These are phyloP conservation scores for Parathielavia hyrcaniae DNA, from an alignment of 495 filamentous ascomycete genomes.

Conservation along the genomic window DNA sequence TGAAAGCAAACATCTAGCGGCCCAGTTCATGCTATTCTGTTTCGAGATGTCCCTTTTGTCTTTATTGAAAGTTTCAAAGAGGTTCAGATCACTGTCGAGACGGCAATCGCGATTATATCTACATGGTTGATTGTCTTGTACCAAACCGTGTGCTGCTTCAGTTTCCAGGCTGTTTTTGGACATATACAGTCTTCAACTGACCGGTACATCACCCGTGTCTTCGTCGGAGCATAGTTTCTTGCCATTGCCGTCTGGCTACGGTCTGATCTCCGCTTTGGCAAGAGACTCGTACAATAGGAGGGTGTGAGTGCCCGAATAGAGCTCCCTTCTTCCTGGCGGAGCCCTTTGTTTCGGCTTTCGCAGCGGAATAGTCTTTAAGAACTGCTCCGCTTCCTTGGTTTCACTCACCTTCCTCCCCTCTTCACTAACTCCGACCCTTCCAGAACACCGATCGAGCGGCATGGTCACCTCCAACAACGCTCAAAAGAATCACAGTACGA, in stretches of 20 bases:
- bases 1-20: constrained; percentile 1
- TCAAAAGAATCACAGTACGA: background rate
- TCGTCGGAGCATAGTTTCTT: background rate
- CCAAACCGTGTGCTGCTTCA: no score
- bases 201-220: background rate
- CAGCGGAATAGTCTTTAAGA: background rate
- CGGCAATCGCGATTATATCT: background rate
- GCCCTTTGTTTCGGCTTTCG: background rate
- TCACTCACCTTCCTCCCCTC: background rate
- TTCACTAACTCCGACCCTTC: background rate
- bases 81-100: background rate
- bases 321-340: background rate
- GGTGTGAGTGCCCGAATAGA: background rate
- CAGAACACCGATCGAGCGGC: background rate
- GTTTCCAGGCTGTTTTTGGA: background rate
- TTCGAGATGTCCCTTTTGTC: background rate
- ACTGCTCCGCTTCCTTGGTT: background rate
- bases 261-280: background rate
- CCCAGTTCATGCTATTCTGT: background rate
- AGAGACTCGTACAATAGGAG: background rate
- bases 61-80: background rate
- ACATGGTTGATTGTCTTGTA: no score
- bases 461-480: background rate
- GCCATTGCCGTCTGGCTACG: background rate
- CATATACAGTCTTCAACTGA: background rate